Percentiles rank a stretch among this genome's conserved stretches.
Evolutionary conservation across 129 eudicot species (phyloP).

Genomic region (Solidago caesia): DNA sequence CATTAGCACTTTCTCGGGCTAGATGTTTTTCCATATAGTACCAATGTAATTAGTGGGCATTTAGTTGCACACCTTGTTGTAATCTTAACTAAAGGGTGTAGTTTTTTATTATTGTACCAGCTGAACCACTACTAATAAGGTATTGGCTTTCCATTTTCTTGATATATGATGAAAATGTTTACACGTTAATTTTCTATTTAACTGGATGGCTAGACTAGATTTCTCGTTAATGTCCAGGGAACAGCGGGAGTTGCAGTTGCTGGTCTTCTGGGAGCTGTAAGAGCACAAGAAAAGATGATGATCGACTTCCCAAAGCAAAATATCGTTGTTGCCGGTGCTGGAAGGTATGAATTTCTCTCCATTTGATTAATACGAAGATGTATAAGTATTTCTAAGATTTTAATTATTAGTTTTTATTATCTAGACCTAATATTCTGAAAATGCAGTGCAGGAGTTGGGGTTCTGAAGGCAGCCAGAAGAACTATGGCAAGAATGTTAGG

Average conservation of each 20-base stretch:
- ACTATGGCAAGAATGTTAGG: conserved; percentile 98
- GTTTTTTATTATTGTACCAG: too few relatives aligned
- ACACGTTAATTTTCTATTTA: neutral
- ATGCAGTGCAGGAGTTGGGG: conserved; percentile 92
- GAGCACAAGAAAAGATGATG: conserved; percentile 92
- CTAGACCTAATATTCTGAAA: neutral
- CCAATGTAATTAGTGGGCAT: conserved; percentile 3
- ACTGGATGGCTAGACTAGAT: neutral
- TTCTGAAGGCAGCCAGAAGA: conserved; percentile 91
- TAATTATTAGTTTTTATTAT: neutral
- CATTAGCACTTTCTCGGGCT: neutral
- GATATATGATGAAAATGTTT: neutral
- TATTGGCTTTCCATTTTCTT: too few relatives aligned
- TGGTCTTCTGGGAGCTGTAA: conserved; percentile 95
- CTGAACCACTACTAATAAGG: too few relatives aligned
- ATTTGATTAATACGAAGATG: neutral
- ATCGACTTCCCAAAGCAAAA: conserved; percentile 90
- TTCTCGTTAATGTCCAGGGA: conserved; percentile 49
- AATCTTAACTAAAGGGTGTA: too few relatives aligned
- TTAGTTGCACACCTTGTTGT: neutral
- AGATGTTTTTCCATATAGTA: neutral
- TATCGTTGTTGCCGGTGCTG: conserved; percentile 95
- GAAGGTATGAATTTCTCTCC: conserved; percentile 46
- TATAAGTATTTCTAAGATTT: neutral
- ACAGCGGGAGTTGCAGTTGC: conserved; percentile 97